Conservation (phyloP, 495 filamentous ascomycete genomes). For the Thermothielavioides terrestris region DNA sequence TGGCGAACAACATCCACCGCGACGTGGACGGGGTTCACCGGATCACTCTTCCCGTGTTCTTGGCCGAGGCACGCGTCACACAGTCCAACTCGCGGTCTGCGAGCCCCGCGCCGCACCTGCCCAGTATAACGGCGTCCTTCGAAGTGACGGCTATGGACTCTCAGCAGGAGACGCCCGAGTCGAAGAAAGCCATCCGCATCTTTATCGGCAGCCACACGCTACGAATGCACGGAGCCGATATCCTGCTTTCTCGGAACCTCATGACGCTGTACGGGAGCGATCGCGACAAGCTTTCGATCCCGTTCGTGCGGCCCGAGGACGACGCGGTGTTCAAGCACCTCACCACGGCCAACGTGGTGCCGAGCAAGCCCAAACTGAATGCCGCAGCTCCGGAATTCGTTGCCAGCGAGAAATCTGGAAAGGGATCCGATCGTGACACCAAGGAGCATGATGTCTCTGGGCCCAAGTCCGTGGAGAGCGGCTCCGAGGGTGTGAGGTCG, state of each 20-base stretch:
- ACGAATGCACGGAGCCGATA: constrained; percentile 78
- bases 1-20: constrained; percentile 56
- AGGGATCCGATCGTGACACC: constrained; percentile 9
- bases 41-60: constrained; percentile 72
- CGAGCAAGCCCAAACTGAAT: constrained; percentile 41
- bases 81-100: constrained; percentile 62
- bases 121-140: constrained; percentile 68
- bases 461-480: constrained; percentile 10
- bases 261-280: constrained; percentile 82
- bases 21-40: constrained; percentile 52
- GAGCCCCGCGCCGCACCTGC: constrained; percentile 71
- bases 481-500: constrained; percentile 16
- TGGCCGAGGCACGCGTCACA: constrained; percentile 81
- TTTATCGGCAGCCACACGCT: constrained; percentile 84
- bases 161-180: constrained; percentile 32
- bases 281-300: constrained; percentile 79
- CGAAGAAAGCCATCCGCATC: constrained; percentile 58
- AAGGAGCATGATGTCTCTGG: constrained; percentile 11
- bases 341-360: constrained; percentile 47
- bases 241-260: constrained; percentile 84
- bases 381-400: constrained; percentile 43
- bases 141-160: constrained; percentile 53
- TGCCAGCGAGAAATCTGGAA: constrained; percentile 27
- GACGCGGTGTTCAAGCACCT: constrained; percentile 71
- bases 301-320: constrained; percentile 87